phyloP scores from a whole-genome alignment of 163 green algal species.

The Volvox carteri region DNA sequence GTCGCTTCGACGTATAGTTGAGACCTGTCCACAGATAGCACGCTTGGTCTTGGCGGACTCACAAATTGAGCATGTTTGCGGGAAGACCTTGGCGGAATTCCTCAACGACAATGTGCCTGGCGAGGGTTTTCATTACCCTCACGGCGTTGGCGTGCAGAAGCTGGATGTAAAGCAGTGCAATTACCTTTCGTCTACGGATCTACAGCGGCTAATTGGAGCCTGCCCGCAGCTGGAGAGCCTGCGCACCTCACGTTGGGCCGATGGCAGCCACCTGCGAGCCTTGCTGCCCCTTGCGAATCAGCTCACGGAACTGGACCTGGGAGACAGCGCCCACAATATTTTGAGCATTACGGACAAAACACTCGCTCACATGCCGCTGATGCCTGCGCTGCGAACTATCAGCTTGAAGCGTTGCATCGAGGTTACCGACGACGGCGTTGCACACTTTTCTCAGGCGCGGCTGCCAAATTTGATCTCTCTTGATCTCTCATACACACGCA shows the following conservation, averaged over 20 bases:
- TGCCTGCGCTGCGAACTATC: background rate
- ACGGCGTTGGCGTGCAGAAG: background rate
- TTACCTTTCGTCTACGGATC: background rate
- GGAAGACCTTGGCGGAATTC: background rate
- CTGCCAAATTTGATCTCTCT: constrained; percentile 18
- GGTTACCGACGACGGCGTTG: constrained; percentile 32
- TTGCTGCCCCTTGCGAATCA: background rate
- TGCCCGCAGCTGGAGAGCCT: background rate
- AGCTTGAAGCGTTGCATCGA: constrained; percentile 15
- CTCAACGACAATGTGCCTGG: background rate
- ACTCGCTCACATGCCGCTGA: constrained; percentile 10
- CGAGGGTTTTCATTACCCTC: background rate
- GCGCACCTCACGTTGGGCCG: background rate
- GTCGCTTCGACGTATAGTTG: background rate
- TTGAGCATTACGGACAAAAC: background rate
- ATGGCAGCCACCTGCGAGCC: constrained; percentile 4
- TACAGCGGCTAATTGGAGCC: background rate
- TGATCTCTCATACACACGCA: constrained; percentile 17
- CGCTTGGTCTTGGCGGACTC: background rate
- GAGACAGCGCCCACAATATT: constrained; percentile 11
- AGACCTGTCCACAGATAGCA: background rate
- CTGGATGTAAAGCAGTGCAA: constrained; percentile 46
- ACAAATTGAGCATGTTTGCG: background rate
- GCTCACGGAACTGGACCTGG: constrained; percentile 19
- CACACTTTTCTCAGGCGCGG: background rate